These are phyloP conservation scores for Jimgerdemannia lactiflua DNA, from an alignment of 192 early-diverging fungal species.

Conservation along the genomic window DNA sequence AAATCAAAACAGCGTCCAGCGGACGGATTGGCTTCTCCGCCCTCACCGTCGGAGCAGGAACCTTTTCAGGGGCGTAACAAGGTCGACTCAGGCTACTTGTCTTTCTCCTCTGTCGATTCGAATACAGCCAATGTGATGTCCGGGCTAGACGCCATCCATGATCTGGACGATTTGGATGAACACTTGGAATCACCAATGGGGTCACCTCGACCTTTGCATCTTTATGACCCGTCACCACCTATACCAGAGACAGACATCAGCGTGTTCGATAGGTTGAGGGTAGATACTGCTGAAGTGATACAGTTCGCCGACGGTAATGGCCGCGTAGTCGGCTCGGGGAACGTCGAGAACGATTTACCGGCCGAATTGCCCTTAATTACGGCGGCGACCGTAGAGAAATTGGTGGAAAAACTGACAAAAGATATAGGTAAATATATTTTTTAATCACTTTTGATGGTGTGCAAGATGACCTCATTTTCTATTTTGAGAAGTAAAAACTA, in stretches of 20 bases:
- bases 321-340: neutral
- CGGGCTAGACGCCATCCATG: too few species aligned
- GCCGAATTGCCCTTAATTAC: constrained; percentile 22
- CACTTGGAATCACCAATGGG: neutral
- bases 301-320: constrained; percentile 27
- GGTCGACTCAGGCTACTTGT: neutral
- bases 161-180: too few species aligned
- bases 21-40: constrained; percentile 14
- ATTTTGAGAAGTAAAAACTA: too few species aligned
- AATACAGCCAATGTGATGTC: neutral
- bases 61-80: constrained; percentile 3
- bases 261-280: constrained; percentile 33
- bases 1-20: constrained; percentile 3
- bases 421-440: constrained; percentile 34
- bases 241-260: constrained; percentile 37
- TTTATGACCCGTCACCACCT: constrained; percentile 17
- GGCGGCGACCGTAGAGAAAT: constrained; percentile 48
- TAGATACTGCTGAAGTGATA: constrained; percentile 29
- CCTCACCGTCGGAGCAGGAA: neutral
- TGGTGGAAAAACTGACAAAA: constrained; percentile 54
- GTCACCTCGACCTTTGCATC: constrained; percentile 2
- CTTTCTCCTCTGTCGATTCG: neutral
- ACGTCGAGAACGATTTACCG: neutral
- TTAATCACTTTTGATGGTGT: neutral
- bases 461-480: too few species aligned